Conservation (phyloP, 352 stramenopile genomes). For the Nothophytophthora sp. region DNA sequence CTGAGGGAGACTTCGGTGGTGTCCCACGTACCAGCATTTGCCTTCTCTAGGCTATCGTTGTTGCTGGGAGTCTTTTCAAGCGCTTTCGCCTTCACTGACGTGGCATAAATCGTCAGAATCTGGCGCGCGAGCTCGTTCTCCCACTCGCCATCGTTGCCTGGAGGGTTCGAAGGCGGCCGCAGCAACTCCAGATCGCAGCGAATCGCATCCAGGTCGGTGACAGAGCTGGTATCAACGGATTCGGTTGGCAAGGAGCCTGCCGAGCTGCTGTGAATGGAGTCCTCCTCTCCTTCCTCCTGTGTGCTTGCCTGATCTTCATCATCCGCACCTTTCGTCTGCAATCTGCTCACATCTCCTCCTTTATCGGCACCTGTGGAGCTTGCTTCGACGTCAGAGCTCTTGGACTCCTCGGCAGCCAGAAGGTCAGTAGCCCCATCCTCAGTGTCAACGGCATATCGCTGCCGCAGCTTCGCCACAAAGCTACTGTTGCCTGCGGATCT, state of each 20-base stretch:
- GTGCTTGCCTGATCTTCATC: background rate
- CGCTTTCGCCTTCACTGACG: slow-evolving; percentile 67
- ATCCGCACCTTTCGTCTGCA: background rate
- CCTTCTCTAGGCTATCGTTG: background rate
- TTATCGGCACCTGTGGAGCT: too few relatives aligned
- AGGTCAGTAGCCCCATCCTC: too few relatives aligned
- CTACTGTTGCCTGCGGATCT: too few relatives aligned
- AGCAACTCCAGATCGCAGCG: slow-evolving; percentile 61
- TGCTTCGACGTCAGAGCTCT: too few relatives aligned
- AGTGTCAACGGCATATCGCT: slow-evolving; percentile 4
- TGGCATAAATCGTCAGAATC: slow-evolving; percentile 89
- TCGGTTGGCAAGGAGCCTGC: too few relatives aligned
- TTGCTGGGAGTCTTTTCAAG: slow-evolving; percentile 10
- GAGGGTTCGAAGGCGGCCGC: slow-evolving; percentile 40
- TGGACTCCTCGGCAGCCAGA: too few relatives aligned
- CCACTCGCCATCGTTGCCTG: slow-evolving; percentile 79
- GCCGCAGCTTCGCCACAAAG: slow-evolving; percentile 38
- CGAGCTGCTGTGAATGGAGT: too few relatives aligned
- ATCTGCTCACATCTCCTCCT: slow-evolving; percentile 6
- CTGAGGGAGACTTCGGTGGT: background rate
- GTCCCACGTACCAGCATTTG: slow-evolving; percentile 1
- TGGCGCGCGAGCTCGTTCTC: slow-evolving; percentile 91
- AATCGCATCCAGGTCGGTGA: too few relatives aligned
- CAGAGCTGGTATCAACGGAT: too few relatives aligned
- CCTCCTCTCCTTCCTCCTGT: background rate